These are phyloP conservation scores for Elymus sibiricus DNA, from an alignment of 176 grass and related monocot species.

Conservation along the genomic window DNA sequence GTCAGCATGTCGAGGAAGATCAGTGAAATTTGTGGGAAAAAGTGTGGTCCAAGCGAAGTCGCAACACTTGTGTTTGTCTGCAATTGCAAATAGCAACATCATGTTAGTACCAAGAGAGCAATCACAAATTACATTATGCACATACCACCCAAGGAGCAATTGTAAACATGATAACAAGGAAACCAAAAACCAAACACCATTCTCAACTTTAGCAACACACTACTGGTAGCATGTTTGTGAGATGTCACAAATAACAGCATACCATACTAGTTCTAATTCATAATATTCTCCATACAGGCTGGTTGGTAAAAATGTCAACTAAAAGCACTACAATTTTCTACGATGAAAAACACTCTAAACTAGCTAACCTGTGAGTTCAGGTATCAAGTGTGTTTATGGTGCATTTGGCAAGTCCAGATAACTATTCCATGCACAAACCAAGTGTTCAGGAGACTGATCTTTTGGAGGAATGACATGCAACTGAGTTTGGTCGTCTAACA, in stretches of 20 bases:
- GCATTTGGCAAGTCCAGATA: background rate
- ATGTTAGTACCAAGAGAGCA: slow-evolving; percentile 12
- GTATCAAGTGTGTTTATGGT: slow-evolving; percentile 10
- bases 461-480: background rate
- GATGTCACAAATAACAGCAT: background rate
- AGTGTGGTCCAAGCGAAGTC: slow-evolving; percentile 82
- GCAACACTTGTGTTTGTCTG: slow-evolving; percentile 99
- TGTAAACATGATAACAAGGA: background rate
- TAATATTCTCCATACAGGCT: background rate
- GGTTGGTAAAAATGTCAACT: background rate
- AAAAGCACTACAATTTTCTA: background rate
- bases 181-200: background rate
- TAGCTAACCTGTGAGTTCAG: background rate
- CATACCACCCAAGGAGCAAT: background rate
- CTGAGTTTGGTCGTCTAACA: background rate
- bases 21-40: slow-evolving; percentile 92
- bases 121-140: slow-evolving; percentile 4
- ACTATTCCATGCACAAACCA: background rate
- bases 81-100: slow-evolving; percentile 33
- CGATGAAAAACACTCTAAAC: background rate
- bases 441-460: background rate
- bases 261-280: background rate
- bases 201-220: background rate
- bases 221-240: background rate
- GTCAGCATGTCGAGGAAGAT: slow-evolving; percentile 99